Conservation (phyloP, 768 basidiomycete genomes). For the Krasilnikovozyma curviuscula region DNA sequence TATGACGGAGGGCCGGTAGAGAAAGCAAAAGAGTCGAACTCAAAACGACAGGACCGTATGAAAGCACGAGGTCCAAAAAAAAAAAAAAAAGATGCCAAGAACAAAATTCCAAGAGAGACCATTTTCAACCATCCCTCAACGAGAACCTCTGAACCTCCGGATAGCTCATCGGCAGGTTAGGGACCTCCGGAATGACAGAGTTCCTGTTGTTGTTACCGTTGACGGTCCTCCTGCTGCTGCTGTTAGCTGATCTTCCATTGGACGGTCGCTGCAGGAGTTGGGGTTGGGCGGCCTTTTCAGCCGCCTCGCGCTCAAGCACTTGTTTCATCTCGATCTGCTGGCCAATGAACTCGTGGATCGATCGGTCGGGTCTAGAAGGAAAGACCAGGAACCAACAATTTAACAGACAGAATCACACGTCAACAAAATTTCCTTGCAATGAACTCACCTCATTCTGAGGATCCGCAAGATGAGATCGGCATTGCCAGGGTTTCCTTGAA, state of each 20-base stretch:
- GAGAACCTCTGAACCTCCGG: no score
- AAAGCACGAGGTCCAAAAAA: no score
- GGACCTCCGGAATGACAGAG: no score
- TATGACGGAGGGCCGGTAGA: no score
- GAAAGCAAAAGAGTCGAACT: no score
- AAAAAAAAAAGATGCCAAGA: no score
- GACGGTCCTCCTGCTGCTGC: not conserved
- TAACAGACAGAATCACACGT: not conserved
- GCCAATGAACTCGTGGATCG: slow-evolving; percentile 10
- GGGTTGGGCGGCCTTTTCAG: not conserved
- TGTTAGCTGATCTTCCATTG: not conserved
- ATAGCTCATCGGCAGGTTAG: no score
- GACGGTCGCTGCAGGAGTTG: slow-evolving; percentile 4
- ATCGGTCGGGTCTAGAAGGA: not conserved
- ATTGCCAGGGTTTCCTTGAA: slow-evolving; percentile 35
- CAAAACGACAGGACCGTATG: no score
- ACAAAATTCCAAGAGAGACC: no score
- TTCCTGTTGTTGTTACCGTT: no score
- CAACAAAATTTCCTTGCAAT: no score
- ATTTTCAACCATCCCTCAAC: no score
- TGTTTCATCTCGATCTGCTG: slow-evolving; percentile 11
- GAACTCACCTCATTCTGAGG: slow-evolving; percentile 73
- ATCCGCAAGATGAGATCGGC: slow-evolving; percentile 90
- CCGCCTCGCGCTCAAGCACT: slow-evolving; percentile 5
- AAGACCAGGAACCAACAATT: not conserved